Evolutionary conservation across 2,329 filamentous ascomycete species (phyloP), one percentile per base, ranked within the genome.

Genomic region (Colletotrichum tanaceti): DNA sequence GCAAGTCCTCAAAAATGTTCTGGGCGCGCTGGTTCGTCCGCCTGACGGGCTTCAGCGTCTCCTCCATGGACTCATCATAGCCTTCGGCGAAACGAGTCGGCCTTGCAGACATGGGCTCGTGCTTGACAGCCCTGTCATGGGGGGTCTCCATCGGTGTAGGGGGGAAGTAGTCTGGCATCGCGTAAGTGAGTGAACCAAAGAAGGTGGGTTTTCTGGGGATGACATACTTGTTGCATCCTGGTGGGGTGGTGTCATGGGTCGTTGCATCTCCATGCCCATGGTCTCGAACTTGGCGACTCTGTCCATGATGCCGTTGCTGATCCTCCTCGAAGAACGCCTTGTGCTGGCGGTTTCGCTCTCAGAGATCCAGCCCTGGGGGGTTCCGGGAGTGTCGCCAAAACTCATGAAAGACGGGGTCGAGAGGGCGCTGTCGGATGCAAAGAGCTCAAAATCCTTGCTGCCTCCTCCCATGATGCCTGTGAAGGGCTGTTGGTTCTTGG

Each of bases 131-230:
- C 58, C 81, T 79, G 70, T 85, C 79, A 70, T 85, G 83, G 50
- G 90, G 90, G 22, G 89, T 91, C 60, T 89, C 87, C 73, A 86
- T 86, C 61, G 91, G 90, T 35, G 91, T 93, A 53, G 90, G 86
- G 65, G 90, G 90, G 72, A 88, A 87, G 73, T 88, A 90, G 72
- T 82, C 89, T 90, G 67, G 60, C 39, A 10, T 28, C 16, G 22
- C 22, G 72, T 81, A 50, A 74, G 74, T 53, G 16, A 43, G n/a
- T 41, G 38, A 22, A 10, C 2, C 1, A 10, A 35, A 35, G 5
- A 11, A 2, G 9, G 2, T 38, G 18, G 28, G 20, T 24, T 11
- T 24, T 39, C 46, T 22, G 10, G 24, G 22, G n/a, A 14, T 2
- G 20, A 77, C 88, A 81, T 82, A 91, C 90, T 83, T 73, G 81